These are phyloP conservation scores for Aspergillus sp. DNA, from an alignment of 2,329 filamentous ascomycete genomes.

Conservation along the genomic window DNA sequence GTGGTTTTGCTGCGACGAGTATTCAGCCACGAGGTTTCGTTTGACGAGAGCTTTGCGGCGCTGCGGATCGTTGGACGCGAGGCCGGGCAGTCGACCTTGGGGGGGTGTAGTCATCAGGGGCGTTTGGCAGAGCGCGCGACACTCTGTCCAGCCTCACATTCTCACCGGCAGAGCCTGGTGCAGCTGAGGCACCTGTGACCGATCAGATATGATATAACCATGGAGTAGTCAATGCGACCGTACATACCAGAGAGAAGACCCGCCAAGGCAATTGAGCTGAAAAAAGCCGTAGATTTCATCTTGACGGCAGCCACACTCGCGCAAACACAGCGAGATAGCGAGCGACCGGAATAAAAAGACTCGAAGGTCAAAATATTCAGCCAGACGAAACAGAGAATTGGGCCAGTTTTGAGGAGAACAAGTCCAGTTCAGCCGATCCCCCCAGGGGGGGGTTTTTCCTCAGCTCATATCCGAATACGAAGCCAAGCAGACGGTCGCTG, in stretches of 20 bases:
- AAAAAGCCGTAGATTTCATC: no score
- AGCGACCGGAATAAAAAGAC: no score
- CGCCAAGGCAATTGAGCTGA: not conserved
- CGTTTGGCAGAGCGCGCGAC: slow-evolving; percentile 47
- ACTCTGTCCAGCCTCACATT: not conserved
- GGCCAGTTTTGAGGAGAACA: no score
- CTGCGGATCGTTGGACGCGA: slow-evolving; percentile 64
- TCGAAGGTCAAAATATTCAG: no score
- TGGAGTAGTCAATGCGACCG: not conserved
- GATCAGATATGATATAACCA: not conserved
- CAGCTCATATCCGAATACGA: no score
- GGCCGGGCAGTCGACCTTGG: slow-evolving; percentile 62
- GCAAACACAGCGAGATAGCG: no score
- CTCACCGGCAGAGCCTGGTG: not conserved
- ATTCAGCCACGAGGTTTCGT: slow-evolving; percentile 71
- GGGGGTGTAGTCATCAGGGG: slow-evolving; percentile 69
- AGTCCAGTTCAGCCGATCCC: no score
- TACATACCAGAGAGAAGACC: not conserved
- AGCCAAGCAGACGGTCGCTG: no score
- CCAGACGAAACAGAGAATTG: no score
- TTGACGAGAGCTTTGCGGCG: slow-evolving; percentile 58
- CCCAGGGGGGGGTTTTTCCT: no score
- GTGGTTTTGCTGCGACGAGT: slow-evolving; percentile 68
- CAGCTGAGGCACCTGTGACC: not conserved
- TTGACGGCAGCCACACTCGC: no score